Evolutionary conservation across 1,139 yeast genomes (phyloP), one percentile per base, ranked within the genome.

Genomic region (Saccharomyces pastorianus): DNA sequence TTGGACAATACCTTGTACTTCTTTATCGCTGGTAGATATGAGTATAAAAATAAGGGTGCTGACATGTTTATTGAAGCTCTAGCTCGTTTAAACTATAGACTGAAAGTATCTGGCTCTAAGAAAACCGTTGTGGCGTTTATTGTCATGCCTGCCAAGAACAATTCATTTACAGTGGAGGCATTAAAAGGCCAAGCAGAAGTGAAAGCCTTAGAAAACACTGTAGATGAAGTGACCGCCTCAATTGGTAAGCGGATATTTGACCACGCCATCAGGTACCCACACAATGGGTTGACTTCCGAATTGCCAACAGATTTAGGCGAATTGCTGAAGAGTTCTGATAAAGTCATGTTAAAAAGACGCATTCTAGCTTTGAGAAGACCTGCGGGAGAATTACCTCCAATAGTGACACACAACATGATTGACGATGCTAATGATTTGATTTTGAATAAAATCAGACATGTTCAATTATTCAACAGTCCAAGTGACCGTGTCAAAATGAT

Each of bases 371-470:
- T 91, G 65, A 90, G 89, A 73, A 81, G 97, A 65, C 63, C 66
- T 14, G 90, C 84, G 53, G 90, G 85, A 53, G 76, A 88, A 2
- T 76, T 89, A 64, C 98, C 98, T 27, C 96, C 98, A 44, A 88
- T 91, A 68, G 97, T 90, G 46, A 91, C 98, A n/a, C 98, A 91
- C 73, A 91, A 91, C 73, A 91, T 91, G 96, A 79, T 81, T 53
- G 96, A 91, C 65, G 97, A 91, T 68, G 79, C 88, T 27, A 83
- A 78, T 53, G 98, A 91, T 72, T 97, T 97, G 53, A 85, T 91
- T 58, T 78, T 91, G 68, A 88, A 84, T 71, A 96, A 91, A 70
- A 86, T 91, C 62, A 83, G 98, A 70, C 80, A 93, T 56, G 96
- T 93, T 47, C 87, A 89, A 66, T 76, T 91, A 65, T 91, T 91